Percentiles rank a stretch among this genome's conserved stretches.
Evolutionary conservation across 768 basidiomycete genomes (phyloP).

Genomic region (Russula emetica): DNA sequence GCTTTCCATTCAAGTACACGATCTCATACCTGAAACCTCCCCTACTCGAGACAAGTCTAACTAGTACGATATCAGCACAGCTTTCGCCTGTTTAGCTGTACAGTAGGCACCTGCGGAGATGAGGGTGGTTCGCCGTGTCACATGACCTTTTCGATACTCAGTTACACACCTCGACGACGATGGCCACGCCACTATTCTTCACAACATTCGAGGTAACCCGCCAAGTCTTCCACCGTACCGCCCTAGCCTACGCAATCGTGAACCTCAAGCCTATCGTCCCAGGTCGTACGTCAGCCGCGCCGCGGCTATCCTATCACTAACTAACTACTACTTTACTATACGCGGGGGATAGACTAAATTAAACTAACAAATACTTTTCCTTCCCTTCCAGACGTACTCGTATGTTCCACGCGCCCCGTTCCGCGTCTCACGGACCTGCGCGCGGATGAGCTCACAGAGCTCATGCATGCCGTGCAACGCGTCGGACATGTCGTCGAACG

Average conservation of each 20-base stretch:
- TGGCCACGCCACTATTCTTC: conserved; percentile 47
- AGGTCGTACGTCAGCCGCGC: conserved; percentile 67
- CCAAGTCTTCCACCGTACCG: conserved; percentile 67
- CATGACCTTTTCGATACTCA: no score
- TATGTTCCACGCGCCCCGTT: conserved; percentile 48
- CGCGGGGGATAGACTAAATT: no score
- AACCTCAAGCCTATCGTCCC: conserved; percentile 94
- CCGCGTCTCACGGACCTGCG: conserved; percentile 48
- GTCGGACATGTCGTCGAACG: conserved; percentile 78
- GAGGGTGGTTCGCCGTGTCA: no score
- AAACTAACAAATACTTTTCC: neutral
- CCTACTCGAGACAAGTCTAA: no score
- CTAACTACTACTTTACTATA: no score
- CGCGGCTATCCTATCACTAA: no score
- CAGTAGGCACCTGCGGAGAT: no score
- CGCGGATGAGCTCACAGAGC: conserved; percentile 61
- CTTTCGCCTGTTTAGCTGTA: no score
- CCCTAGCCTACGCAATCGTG: conserved; percentile 79
- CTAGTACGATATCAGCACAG: no score
- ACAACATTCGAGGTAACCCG: conserved; percentile 75
- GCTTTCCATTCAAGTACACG: neutral
- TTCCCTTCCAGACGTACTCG: conserved; percentile 46
- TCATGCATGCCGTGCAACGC: conserved; percentile 74
- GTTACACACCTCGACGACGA: no score
- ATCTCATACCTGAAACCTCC: neutral